Percentiles rank a stretch among this genome's conserved stretches.
Evolutionary conservation across 345 rosid genomes (phyloP).

Genomic region (Brassica napus): DNA sequence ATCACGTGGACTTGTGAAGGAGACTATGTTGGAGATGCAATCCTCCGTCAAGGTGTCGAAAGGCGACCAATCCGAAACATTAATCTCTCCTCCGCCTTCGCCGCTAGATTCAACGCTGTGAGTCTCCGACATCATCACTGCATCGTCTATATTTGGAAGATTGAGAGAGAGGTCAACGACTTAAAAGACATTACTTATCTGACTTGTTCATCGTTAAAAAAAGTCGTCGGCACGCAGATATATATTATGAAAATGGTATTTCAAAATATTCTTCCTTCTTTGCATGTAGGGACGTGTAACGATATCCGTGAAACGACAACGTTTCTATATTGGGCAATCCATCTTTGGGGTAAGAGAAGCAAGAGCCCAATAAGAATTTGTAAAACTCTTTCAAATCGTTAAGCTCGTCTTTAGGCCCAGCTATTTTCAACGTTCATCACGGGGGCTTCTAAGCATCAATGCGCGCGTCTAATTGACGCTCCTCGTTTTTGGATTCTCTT

Average conservation of each 20-base stretch:
- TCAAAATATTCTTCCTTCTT: background rate
- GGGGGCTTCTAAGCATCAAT: background rate
- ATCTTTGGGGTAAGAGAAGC: background rate
- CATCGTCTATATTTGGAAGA: background rate
- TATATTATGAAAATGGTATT: background rate
- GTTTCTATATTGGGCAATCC: background rate
- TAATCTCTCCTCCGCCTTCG: background rate
- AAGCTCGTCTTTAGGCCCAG: background rate
- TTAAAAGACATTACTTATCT: background rate
- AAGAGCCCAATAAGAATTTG: background rate
- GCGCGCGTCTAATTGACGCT: background rate
- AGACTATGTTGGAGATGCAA: slow-evolving; percentile 46
- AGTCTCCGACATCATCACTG: background rate
- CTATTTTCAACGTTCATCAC: background rate
- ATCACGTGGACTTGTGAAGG: slow-evolving; percentile 47
- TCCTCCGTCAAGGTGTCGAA: slow-evolving; percentile 36
- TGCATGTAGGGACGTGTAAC: no score
- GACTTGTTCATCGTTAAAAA: background rate
- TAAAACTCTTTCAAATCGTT: background rate
- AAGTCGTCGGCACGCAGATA: background rate
- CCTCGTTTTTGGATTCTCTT: background rate
- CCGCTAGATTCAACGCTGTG: background rate
- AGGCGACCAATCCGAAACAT: background rate
- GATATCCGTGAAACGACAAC: background rate
- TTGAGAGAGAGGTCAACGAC: background rate